Evolutionary conservation across 202 grass and related monocot species (phyloP).

Genomic region (Carex sylvatica): DNA sequence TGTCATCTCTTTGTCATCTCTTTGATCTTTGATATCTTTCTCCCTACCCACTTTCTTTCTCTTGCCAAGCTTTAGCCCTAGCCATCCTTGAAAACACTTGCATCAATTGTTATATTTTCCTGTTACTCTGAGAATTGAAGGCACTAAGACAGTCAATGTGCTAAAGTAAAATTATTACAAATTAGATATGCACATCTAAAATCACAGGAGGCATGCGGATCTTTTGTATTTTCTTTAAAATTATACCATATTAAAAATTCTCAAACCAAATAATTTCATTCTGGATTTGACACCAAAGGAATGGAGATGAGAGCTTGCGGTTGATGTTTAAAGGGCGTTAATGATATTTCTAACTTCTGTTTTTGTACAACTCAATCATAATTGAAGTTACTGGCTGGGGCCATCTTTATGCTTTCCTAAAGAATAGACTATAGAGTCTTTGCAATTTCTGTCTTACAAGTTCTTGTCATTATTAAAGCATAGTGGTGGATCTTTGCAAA

Average conservation of each 20-base stretch:
- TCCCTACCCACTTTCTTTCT: neutral
- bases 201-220: neutral
- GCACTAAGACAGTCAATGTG: neutral
- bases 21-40: neutral
- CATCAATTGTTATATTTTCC: neutral
- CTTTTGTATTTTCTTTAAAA: neutral
- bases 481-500: neutral
- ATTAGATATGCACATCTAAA: neutral
- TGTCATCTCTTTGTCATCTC: neutral
- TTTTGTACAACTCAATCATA: neutral
- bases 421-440: neutral
- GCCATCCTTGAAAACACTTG: neutral
- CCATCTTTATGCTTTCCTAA: neutral
- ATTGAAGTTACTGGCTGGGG: neutral
- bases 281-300: neutral
- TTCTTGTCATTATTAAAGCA: neutral
- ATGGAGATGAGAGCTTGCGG: neutral
- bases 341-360: neutral
- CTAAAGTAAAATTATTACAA: neutral
- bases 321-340: neutral
- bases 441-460: neutral
- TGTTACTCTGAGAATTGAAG: neutral
- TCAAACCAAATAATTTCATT: constrained; percentile 6
- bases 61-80: neutral
- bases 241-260: neutral